These are phyloP conservation scores for Coemansia sp. DNA, from an alignment of 192 early-diverging fungal species.

Conservation along the genomic window DNA sequence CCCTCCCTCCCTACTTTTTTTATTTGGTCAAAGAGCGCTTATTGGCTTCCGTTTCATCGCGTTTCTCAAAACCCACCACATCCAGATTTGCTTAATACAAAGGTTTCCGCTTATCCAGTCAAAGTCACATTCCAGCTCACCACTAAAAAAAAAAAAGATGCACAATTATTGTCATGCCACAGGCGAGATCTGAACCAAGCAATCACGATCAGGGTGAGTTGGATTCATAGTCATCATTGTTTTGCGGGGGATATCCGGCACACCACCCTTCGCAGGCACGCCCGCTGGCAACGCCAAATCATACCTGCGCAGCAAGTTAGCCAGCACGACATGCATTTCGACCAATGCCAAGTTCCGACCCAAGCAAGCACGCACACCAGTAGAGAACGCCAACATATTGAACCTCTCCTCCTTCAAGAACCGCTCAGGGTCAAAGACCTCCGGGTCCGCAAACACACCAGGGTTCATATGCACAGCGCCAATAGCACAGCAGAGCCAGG, in stretches of 20 bases:
- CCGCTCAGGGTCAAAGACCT: slow-evolving; percentile 48
- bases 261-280: neutral
- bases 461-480: slow-evolving; percentile 44
- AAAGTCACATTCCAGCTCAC: too few species aligned
- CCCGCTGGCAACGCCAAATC: slow-evolving; percentile 17
- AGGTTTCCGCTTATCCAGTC: too few species aligned
- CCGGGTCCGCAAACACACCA: slow-evolving; percentile 15
- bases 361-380: slow-evolving; percentile 59
- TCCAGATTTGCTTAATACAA: too few species aligned
- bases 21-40: too few species aligned
- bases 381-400: slow-evolving; percentile 55
- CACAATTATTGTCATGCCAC: too few species aligned
- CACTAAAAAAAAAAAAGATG: too few species aligned
- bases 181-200: slow-evolving; percentile 27
- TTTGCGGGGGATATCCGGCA: slow-evolving; percentile 32
- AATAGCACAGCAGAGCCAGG: slow-evolving; percentile 45
- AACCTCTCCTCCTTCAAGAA: slow-evolving; percentile 31
- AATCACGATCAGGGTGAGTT: slow-evolving; percentile 40
- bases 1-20: too few species aligned
- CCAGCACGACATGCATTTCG: slow-evolving; percentile 57
- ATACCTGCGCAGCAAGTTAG: slow-evolving; percentile 46
- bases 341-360: slow-evolving; percentile 58
- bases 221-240: slow-evolving; percentile 51
- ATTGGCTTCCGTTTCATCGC: too few species aligned
- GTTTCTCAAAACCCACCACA: too few species aligned